These are phyloP conservation scores for Sisymbrium altissimum DNA, from an alignment of 345 rosid species.

Conservation along the genomic window DNA sequence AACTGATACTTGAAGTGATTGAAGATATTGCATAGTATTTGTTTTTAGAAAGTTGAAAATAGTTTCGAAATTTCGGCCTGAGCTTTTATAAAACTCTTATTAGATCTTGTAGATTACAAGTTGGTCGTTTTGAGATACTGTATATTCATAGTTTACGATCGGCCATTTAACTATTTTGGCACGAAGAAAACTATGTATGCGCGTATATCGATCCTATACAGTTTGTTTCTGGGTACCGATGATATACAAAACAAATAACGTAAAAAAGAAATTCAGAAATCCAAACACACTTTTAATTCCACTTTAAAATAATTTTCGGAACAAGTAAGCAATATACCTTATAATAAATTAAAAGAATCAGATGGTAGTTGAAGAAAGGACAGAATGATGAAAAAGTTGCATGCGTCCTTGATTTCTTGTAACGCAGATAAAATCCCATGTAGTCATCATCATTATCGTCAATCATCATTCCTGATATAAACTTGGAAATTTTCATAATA, in stretches of 20 bases:
- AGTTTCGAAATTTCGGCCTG: neutral
- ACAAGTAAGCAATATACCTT: neutral
- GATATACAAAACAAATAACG: neutral
- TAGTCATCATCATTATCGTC: constrained; percentile 34
- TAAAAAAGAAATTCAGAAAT: neutral
- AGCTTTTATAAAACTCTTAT: neutral
- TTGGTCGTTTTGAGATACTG: neutral
- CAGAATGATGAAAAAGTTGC: constrained; percentile 41
- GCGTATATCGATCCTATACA: neutral
- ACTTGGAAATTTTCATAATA: constrained; percentile 12
- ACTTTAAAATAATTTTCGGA: neutral
- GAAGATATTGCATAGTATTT: neutral
- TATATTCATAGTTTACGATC: neutral
- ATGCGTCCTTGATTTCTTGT: constrained; percentile 42
- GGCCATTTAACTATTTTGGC: neutral
- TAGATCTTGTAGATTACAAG: neutral
- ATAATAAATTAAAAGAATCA: neutral
- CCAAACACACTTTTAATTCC: neutral
- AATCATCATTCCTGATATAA: constrained; percentile 28
- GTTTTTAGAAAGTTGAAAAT: neutral
- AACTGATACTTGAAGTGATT: neutral
- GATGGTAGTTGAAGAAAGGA: constrained; percentile 38
- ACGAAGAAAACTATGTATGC: neutral
- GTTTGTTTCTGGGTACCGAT: neutral
- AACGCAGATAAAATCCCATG: constrained; percentile 38